Evolutionary conservation across 2,329 filamentous ascomycete genomes (phyloP).

Genomic region (Madurella mycetomatis): DNA sequence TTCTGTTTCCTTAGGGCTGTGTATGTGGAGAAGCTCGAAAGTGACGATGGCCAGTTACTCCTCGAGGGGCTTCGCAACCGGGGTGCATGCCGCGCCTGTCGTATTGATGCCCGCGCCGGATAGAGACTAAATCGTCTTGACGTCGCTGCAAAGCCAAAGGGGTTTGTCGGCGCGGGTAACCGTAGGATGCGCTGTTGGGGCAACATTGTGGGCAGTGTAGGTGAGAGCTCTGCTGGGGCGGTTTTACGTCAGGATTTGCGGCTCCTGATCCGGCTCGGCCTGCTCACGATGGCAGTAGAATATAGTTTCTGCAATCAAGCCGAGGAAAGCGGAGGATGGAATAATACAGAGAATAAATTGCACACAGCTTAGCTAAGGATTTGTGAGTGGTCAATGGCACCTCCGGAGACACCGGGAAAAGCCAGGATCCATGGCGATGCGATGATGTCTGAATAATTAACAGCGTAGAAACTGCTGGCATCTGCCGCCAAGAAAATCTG

Average conservation of each 20-base stretch:
- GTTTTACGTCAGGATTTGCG: slow-evolving; percentile 21
- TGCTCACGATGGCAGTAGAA: not conserved
- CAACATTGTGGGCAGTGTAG: slow-evolving; percentile 22
- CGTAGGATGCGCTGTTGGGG: slow-evolving; percentile 25
- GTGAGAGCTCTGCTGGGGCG: slow-evolving; percentile 2
- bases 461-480: slow-evolving; percentile 19
- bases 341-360: slow-evolving; percentile 15
- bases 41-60: slow-evolving; percentile 9
- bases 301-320: slow-evolving; percentile 5
- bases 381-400: slow-evolving; percentile 15
- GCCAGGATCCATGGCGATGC: slow-evolving; percentile 19
- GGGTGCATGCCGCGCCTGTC: slow-evolving; percentile 10
- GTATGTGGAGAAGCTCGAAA: slow-evolving; percentile 37
- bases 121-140: slow-evolving; percentile 15
- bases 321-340: slow-evolving; percentile 4
- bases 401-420: slow-evolving; percentile 16
- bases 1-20: slow-evolving; percentile 37
- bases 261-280: slow-evolving; percentile 3
- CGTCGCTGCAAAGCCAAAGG: slow-evolving; percentile 10
- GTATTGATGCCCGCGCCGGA: slow-evolving; percentile 16
- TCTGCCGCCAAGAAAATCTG: slow-evolving; percentile 11
- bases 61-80: slow-evolving; percentile 10
- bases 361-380: not conserved
- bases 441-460: slow-evolving; percentile 26
- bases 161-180: slow-evolving; percentile 18